Evolutionary conservation across 129 eudicot species (phyloP).

Genomic region (Tanacetum coccineum): DNA sequence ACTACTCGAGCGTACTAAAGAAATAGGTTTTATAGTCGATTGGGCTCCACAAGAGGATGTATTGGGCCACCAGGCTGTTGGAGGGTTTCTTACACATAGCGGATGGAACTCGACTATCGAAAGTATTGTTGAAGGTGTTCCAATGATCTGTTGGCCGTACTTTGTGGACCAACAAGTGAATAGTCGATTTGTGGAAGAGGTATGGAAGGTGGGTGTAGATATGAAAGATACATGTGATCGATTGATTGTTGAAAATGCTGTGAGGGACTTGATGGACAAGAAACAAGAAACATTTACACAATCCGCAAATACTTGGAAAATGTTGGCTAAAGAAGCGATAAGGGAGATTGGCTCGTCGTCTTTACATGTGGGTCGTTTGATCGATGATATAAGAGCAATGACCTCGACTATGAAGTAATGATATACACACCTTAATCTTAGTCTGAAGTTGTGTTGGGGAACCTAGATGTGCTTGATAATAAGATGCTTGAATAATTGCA

Average conservation of each 20-base stretch:
- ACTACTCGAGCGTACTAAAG: constrained; percentile 8
- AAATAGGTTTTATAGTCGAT: constrained; percentile 8
- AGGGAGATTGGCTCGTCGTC: constrained; percentile 3
- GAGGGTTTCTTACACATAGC: constrained; percentile 21
- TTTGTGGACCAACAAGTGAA: constrained; percentile 26
- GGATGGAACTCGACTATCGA: constrained; percentile 29
- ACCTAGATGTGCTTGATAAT: too few relatives aligned
- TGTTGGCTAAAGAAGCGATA: background rate
- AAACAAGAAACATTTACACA: constrained; percentile 5
- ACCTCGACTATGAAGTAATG: background rate
- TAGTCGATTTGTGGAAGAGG: constrained; percentile 22
- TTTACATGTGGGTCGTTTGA: background rate
- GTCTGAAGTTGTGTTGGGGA: too few relatives aligned
- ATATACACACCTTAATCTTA: too few relatives aligned
- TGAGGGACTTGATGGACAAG: constrained; percentile 17
- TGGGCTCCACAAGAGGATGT: constrained; percentile 27
- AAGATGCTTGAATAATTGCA: too few relatives aligned
- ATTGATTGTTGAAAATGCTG: constrained; percentile 17
- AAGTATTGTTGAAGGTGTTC: constrained; percentile 22
- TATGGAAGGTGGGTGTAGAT: constrained; percentile 26
- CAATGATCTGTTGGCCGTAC: constrained; percentile 25
- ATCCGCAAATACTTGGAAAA: constrained; percentile 8
- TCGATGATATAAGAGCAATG: constrained; percentile 5
- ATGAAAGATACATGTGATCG: constrained; percentile 28
- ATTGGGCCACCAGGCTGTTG: constrained; percentile 17